These are phyloP conservation scores for Linnemannia hyalina DNA, from an alignment of 192 early-diverging fungal species.

Conservation along the genomic window DNA sequence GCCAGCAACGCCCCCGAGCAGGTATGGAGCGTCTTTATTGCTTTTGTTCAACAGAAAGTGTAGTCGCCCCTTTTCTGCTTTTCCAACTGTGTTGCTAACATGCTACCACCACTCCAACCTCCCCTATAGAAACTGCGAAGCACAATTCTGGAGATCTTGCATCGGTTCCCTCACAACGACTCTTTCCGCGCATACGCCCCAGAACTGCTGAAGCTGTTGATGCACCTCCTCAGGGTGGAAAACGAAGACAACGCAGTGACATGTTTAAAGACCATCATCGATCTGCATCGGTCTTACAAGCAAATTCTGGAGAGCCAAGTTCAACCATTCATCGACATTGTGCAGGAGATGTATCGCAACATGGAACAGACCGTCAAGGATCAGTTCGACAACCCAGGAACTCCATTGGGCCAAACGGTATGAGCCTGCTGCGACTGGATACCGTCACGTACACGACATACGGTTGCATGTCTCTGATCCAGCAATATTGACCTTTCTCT, in stretches of 20 bases:
- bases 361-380: conserved; percentile 90
- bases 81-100: neutral
- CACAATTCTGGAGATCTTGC: conserved; percentile 91
- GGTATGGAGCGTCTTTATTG: conserved; percentile 46
- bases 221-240: conserved; percentile 86
- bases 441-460: neutral
- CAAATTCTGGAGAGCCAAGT: conserved; percentile 87
- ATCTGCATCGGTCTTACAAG: conserved; percentile 92
- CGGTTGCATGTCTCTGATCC: neutral
- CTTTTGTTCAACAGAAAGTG: neutral
- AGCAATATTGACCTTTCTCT: neutral
- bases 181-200: conserved; percentile 80
- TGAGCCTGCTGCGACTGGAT: neutral
- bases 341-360: conserved; percentile 93
- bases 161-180: conserved; percentile 93
- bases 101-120: neutral
- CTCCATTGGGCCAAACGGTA: conserved; percentile 62
- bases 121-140: conserved; percentile 85
- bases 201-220: conserved; percentile 80
- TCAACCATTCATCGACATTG: conserved; percentile 91
- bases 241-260: conserved; percentile 99
- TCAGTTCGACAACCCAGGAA: conserved; percentile 82
- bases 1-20: conserved; percentile 81
- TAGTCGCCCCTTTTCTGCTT: neutral
- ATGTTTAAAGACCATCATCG: conserved; percentile 94